phyloP scores from a whole-genome alignment of 257 asterid genomes.

The Cinchona pubescens region DNA sequence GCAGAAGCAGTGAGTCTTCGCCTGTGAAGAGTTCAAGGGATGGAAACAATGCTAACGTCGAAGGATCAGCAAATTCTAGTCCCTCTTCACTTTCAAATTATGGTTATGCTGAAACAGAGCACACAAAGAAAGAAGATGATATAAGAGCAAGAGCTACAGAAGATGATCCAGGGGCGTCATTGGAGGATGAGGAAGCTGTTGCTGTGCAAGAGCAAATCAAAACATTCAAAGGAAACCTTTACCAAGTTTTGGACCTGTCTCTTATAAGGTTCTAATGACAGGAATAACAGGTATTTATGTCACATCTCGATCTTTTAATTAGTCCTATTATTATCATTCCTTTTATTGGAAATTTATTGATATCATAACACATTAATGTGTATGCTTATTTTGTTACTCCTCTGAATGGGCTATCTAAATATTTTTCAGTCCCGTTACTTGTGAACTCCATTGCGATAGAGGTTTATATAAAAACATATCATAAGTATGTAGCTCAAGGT shows the following conservation, averaged over 20 bases:
- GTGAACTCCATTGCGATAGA: too few relatives aligned
- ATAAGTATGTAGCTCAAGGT: too few relatives aligned
- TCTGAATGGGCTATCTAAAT: too few relatives aligned
- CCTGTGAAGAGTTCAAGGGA: slow-evolving; percentile 67
- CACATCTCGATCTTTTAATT: slow-evolving; percentile 11
- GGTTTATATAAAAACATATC: too few relatives aligned
- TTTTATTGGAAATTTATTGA: neutral
- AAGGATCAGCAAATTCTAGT: slow-evolving; percentile 76
- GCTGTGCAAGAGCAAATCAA: slow-evolving; percentile 98
- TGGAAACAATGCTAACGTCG: slow-evolving; percentile 44
- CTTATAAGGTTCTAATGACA: slow-evolving; percentile 75
- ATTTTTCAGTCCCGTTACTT: too few relatives aligned
- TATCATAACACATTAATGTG: neutral
- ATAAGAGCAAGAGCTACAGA: slow-evolving; percentile 40
- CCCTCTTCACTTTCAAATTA: slow-evolving; percentile 76
- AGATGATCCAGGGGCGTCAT: slow-evolving; percentile 54
- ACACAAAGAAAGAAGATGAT: slow-evolving; percentile 51
- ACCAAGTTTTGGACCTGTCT: too few relatives aligned
- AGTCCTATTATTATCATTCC: neutral
- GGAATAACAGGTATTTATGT: slow-evolving; percentile 80
- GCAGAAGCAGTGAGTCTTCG: slow-evolving; percentile 64
- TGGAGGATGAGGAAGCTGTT: slow-evolving; percentile 95
- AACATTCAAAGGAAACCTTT: slow-evolving; percentile 93
- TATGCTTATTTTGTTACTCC: neutral
- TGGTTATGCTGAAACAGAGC: slow-evolving; percentile 57